Evolutionary conservation across 129 eudicot species (phyloP).

Genomic region (Cynara cardunculus): DNA sequence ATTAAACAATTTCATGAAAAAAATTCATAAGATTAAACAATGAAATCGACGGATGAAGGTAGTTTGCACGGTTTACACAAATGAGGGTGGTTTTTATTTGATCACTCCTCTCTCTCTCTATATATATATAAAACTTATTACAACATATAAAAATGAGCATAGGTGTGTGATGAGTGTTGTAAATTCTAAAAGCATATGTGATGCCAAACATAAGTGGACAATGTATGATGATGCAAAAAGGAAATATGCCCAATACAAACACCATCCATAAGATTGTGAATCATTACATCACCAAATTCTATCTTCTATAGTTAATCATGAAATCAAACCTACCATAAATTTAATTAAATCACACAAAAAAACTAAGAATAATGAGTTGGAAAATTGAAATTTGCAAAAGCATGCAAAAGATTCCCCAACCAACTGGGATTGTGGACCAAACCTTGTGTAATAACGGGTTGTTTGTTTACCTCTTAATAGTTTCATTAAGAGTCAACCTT

Average conservation of each 20-base stretch:
- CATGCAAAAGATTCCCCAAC: conserved; percentile 31
- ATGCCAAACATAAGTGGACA: conserved; percentile 27
- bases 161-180: conserved; percentile 9
- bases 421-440: conserved; percentile 27
- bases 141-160: background rate
- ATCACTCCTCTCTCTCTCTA: too few relatives aligned
- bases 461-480: too few relatives aligned
- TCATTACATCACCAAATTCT: conserved; percentile 14
- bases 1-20: too few relatives aligned
- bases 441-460: conserved; percentile 11
- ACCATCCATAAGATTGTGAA: conserved; percentile 26
- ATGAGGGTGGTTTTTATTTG: too few relatives aligned
- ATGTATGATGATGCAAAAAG: conserved; percentile 12
- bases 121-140: background rate
- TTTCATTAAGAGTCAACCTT: too few relatives aligned
- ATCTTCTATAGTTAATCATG: conserved; percentile 6
- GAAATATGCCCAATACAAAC: conserved; percentile 13
- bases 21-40: too few relatives aligned
- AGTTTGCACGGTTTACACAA: too few relatives aligned
- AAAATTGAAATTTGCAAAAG: conserved; percentile 6
- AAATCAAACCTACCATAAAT: conserved; percentile 3
- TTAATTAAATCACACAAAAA: background rate
- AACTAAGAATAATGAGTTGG: conserved; percentile 19
- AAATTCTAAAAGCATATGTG: conserved; percentile 23
- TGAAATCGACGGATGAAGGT: too few relatives aligned